Percentiles rank a stretch among this genome's conserved stretches.
These are phyloP conservation scores for Heteromeles arbutifolia DNA, from an alignment of 306 rosid genomes.

Conservation along the genomic window DNA sequence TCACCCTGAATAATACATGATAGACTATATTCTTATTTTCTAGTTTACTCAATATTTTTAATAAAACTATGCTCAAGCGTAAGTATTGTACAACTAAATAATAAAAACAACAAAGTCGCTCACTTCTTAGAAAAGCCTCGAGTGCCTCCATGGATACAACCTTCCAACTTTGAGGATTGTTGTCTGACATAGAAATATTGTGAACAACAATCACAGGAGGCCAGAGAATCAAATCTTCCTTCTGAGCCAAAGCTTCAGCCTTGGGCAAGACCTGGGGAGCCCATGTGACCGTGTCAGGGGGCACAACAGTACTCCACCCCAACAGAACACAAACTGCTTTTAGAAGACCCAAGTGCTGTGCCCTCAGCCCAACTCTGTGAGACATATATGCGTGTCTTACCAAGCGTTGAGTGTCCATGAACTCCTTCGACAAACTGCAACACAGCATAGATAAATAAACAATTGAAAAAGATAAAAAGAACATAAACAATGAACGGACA, in stretches of 20 bases:
- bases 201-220: slow-evolving; percentile 74
- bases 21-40: not conserved
- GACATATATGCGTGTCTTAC: slow-evolving; percentile 96
- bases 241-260: slow-evolving; percentile 67
- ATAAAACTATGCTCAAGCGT: not conserved
- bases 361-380: slow-evolving; percentile 69
- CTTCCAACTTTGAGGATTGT: slow-evolving; percentile 71
- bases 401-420: slow-evolving; percentile 81
- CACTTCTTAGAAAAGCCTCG: slow-evolving; percentile 87
- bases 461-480: not conserved
- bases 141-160: slow-evolving; percentile 66
- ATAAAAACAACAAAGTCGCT: slow-evolving; percentile 9
- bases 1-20: not conserved
- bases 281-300: slow-evolving; percentile 75
- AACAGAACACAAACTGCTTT: slow-evolving; percentile 82
- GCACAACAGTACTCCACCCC: slow-evolving; percentile 82
- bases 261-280: slow-evolving; percentile 65
- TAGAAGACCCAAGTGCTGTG: slow-evolving; percentile 78
- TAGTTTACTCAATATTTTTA: not conserved
- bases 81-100: not conserved
- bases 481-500: too few relatives aligned
- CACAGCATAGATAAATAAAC: slow-evolving; percentile 21
- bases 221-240: slow-evolving; percentile 95
- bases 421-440: slow-evolving; percentile 84
- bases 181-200: slow-evolving; percentile 64